Evolutionary conservation across 139 green algal genomes (phyloP), one percentile per base, ranked within the genome.

Genomic region (Pleodorina starrii): DNA sequence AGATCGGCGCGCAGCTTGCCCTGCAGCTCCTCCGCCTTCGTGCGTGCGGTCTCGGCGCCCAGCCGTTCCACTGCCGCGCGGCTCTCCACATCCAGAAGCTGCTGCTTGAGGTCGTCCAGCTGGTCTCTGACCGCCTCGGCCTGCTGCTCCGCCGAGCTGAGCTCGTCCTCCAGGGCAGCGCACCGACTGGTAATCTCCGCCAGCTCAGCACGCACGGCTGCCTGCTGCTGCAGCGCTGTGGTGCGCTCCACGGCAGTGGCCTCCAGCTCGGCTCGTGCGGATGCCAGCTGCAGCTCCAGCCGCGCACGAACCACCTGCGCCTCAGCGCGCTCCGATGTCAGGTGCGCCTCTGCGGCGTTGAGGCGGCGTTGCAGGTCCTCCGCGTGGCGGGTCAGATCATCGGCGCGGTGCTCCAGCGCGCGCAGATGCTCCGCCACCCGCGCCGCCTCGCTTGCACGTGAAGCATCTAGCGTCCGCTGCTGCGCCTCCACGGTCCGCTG

Each of bases 281-380:
- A 44, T 17, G 50, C 38, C 27, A 83, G 46, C 29, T 82, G 69
- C 48, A 48, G 40, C 35, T 63, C 84, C 27, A 63, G 19, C 5
- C 59, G 50, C 6, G 66, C 27, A 19, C 32, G 69, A 9, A 38
- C 25, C 10, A 59, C 68, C 14, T 46, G 32, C 17, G 84, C 69
- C 6, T 89, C 84, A 5, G 84, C 71, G 5, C 69, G 69, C 50
- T 81, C 84, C 21, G 35, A 59, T 23, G n/a, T 23, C 36, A 89
- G 48, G 19, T 35, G 48, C 46, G 48, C 69, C 50, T 81, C 84
- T 4, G 50, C 50, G 16, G 2, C 48, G 19, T 59, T 44, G 5
- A 89, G 69, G 44, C 69, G 69, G 46, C 68, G 68, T 48, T 89
- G 84, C 69, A 81, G 40, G 11, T 81, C 84, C 36, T 82, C 82